A percentile compares a stretch with the other conserved stretches of the same genome.
Conservation (phyloP, 139 green algal species). For the Pleodorina starrii region DNA sequence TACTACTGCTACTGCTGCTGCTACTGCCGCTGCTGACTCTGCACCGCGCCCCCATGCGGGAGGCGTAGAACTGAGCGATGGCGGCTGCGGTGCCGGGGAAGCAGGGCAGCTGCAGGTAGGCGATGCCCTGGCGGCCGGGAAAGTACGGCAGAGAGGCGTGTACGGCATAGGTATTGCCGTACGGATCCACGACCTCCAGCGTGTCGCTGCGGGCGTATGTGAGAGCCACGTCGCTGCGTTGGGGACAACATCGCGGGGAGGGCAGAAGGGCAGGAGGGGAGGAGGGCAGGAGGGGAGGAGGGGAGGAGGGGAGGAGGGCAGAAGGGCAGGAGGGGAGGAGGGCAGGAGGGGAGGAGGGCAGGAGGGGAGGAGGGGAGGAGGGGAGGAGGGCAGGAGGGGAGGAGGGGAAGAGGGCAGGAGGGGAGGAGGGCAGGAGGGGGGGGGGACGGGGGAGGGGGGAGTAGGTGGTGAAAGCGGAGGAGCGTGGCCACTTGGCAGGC, state of each 20-base stretch:
- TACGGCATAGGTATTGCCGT: constrained; percentile 38
- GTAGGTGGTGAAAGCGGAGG: too few species aligned
- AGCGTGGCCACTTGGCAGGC: too few species aligned
- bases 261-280: too few species aligned
- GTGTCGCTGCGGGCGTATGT: constrained; percentile 20
- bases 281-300: too few species aligned
- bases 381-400: too few species aligned
- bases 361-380: too few species aligned
- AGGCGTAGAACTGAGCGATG: constrained; percentile 35
- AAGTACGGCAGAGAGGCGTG: constrained; percentile 34
- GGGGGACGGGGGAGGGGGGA: too few species aligned
- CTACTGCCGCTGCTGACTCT: background rate
- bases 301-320: too few species aligned
- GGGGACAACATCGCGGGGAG: background rate
- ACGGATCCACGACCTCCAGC: constrained; percentile 38
- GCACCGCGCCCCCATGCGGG: background rate
- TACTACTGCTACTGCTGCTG: background rate
- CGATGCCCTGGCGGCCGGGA: background rate
- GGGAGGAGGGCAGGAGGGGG: too few species aligned
- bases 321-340: too few species aligned
- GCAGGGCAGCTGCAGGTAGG: constrained; percentile 37
- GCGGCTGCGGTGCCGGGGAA: background rate
- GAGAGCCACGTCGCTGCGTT: constrained; percentile 21
- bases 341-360: too few species aligned
- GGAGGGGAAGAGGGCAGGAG: too few species aligned